Conservation (phyloP, 2,329 filamentous ascomycete species). For the Stagonosporopsis chrysanthemi region DNA sequence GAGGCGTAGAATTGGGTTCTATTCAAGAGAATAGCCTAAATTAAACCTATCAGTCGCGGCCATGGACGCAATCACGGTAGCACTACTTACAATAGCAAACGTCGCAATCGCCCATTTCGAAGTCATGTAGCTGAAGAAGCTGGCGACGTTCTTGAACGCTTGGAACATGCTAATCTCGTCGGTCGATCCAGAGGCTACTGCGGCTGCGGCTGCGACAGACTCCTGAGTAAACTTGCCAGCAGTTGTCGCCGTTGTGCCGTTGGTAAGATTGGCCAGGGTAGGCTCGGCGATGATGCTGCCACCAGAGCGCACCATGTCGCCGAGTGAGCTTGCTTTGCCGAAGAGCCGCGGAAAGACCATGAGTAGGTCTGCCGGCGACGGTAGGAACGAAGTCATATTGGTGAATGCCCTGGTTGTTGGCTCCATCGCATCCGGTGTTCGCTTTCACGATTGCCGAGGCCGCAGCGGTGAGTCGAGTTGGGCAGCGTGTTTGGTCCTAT, state of each 20-base stretch:
- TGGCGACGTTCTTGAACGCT: constrained; percentile 74
- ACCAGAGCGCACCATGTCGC: constrained; percentile 63
- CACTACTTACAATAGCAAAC: constrained; percentile 70
- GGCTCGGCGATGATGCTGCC: constrained; percentile 67
- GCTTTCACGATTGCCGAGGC: background rate
- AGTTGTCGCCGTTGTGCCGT: constrained; percentile 50
- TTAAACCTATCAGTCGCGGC: constrained; percentile 3
- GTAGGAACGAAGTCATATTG: constrained; percentile 53
- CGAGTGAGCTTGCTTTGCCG: constrained; percentile 70
- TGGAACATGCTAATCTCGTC: constrained; percentile 57
- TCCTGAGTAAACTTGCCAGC: constrained; percentile 52
- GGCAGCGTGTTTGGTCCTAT: background rate
- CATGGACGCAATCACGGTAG: background rate
- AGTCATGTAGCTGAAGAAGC: constrained; percentile 79
- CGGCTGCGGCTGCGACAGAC: constrained; percentile 54
- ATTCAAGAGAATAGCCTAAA: constrained; percentile 81
- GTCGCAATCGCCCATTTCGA: constrained; percentile 84
- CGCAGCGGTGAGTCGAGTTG: constrained; percentile 2
- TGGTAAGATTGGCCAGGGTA: constrained; percentile 57
- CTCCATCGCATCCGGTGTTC: constrained; percentile 29
- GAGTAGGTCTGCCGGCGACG: constrained; percentile 73
- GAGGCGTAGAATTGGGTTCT: constrained; percentile 93
- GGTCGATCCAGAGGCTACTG: constrained; percentile 39
- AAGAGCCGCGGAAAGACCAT: constrained; percentile 74
- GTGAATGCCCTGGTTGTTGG: constrained; percentile 30